Evolutionary conservation across 169 alveolate species (phyloP).

Genomic region (Plasmodium vivax): DNA sequence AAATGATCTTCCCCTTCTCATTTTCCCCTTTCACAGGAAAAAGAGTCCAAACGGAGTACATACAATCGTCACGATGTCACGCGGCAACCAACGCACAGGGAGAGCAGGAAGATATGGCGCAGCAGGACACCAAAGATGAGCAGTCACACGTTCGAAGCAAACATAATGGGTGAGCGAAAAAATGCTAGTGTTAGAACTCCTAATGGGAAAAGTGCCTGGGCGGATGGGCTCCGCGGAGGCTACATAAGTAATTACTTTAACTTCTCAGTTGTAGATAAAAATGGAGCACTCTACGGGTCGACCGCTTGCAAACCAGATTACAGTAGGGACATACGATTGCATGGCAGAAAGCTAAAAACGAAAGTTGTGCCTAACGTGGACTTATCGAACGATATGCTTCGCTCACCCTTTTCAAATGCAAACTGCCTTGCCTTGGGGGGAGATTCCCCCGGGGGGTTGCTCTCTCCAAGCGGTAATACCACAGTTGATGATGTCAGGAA

Average conservation of each 20-base stretch:
- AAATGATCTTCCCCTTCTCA: background rate
- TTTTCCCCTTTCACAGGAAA: background rate
- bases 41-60: background rate
- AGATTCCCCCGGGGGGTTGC: background rate
- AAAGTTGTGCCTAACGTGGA: constrained; percentile 35
- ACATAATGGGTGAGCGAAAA: background rate
- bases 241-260: constrained; percentile 28
- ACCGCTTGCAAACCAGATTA: background rate
- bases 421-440: background rate
- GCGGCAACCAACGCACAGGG: constrained; percentile 21
- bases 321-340: constrained; percentile 26
- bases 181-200: background rate
- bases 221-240: constrained; percentile 39
- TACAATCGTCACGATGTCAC: background rate
- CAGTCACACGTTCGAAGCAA: background rate
- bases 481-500: background rate
- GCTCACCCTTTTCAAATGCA: background rate
- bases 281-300: background rate
- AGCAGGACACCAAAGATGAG: background rate
- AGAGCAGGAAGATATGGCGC: constrained; percentile 10
- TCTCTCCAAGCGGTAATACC: background rate
- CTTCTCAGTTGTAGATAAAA: constrained; percentile 23
- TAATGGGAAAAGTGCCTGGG: constrained; percentile 30
- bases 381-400: background rate
- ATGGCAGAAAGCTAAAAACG: constrained; percentile 24